Conservation (phyloP, 2,329 filamentous ascomycete species). For the Cadophora sp. region DNA sequence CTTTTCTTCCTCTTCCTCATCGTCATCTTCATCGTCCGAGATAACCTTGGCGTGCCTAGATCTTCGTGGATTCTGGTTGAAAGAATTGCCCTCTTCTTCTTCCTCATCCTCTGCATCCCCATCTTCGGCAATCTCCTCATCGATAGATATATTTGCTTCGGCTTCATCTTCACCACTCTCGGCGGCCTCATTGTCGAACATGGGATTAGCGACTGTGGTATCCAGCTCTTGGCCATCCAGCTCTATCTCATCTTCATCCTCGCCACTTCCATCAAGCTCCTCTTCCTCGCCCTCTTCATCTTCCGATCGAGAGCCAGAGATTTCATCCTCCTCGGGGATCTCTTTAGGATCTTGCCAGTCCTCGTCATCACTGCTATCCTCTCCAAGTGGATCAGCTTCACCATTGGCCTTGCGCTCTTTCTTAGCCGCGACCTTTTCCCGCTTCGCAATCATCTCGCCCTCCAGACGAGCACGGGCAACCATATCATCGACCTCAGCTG, state of each 20-base stretch:
- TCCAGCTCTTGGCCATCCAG: conserved; percentile 52
- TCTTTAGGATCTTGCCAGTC: conserved; percentile 57
- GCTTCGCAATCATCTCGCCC: conserved; percentile 77
- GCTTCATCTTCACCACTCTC: conserved; percentile 50
- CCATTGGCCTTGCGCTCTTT: conserved; percentile 59
- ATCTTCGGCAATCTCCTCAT: conserved; percentile 37
- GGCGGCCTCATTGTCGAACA: conserved; percentile 45
- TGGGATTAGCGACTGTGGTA: conserved; percentile 39
- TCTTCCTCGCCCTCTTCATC: conserved; percentile 48
- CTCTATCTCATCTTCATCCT: conserved; percentile 49
- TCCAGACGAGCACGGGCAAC: conserved; percentile 84
- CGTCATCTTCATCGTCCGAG: conserved; percentile 53
- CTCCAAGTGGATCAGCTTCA: conserved; percentile 50
- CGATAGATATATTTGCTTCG: conserved; percentile 43
- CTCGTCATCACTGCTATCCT: conserved; percentile 62
- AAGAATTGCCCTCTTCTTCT: conserved; percentile 42
- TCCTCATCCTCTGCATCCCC: conserved; percentile 37
- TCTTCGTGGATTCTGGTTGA: conserved; percentile 31
- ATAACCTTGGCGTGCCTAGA: conserved; percentile 43
- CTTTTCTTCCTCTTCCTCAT: conserved; percentile 38
- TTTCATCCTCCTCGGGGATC: conserved; percentile 48
- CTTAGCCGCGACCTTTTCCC: conserved; percentile 77
- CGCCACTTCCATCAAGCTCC: conserved; percentile 49
- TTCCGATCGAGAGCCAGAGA: conserved; percentile 50
- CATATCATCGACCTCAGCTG: conserved; percentile 85